These are phyloP conservation scores for Plicaturopsis crispa DNA, from an alignment of 768 basidiomycete species.

Conservation along the genomic window DNA sequence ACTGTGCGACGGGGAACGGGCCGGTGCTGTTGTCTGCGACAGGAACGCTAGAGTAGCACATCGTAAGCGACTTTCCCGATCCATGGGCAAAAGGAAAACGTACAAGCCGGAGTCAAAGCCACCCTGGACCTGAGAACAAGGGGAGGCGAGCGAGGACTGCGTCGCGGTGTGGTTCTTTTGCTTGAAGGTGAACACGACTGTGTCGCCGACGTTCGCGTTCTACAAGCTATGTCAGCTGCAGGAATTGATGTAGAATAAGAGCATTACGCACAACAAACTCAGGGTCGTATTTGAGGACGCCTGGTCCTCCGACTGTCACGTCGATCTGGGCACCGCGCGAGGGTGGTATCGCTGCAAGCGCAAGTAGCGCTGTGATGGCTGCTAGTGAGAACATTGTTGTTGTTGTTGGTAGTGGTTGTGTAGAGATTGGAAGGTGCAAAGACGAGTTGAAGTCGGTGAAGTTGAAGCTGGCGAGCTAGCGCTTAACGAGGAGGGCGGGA, in stretches of 20 bases:
- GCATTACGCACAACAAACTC: conserved; percentile 26
- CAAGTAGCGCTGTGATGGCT: conserved; percentile 13
- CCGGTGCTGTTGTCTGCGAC: conserved; percentile 31
- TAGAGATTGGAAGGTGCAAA: not conserved
- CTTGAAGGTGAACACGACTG: conserved; percentile 40
- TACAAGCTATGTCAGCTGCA: not conserved
- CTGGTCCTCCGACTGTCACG: conserved; percentile 43
- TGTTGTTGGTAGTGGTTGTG: conserved; percentile 1
- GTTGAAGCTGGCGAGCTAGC: no score
- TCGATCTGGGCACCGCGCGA: conserved; percentile 27
- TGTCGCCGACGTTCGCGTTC: conserved; percentile 37
- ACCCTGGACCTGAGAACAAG: conserved; percentile 30
- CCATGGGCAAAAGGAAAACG: conserved; percentile 1
- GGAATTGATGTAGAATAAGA: not conserved
- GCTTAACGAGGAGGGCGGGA: no score
- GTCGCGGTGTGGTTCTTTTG: conserved; percentile 57
- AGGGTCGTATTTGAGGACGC: conserved; percentile 32
- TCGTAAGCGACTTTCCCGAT: not conserved
- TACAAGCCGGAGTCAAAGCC: conserved; percentile 60
- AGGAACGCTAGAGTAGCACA: conserved; percentile 41
- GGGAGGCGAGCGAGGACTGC: conserved; percentile 43
- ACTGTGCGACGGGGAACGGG: conserved; percentile 38
- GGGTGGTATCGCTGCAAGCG: conserved; percentile 24
- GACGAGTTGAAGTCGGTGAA: no score
- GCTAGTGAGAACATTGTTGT: conserved; percentile 15